Evolutionary conservation across 139 green algal species (phyloP), one percentile per base, ranked within the genome.

Genomic region (Closterium sp.): DNA sequence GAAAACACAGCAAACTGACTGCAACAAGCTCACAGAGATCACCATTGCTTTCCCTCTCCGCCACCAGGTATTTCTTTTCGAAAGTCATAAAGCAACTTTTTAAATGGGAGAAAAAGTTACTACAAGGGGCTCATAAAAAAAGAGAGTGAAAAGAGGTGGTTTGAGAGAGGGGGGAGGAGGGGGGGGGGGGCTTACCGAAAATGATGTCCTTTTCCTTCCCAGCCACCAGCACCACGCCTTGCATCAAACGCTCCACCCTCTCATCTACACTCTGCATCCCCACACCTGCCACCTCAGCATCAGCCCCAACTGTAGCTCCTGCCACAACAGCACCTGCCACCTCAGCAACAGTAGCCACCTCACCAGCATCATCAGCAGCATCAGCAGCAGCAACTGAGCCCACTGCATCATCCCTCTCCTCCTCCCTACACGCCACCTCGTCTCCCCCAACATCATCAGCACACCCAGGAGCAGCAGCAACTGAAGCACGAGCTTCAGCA

Each of bases 141-240:
- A n/a, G n/a, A n/a, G n/a, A n/a, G n/a, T n/a, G n/a, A n/a, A n/a
- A n/a, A n/a, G n/a, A n/a, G n/a, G n/a, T n/a, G n/a, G n/a, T n/a
- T n/a, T n/a, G n/a, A n/a, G n/a, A n/a, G n/a, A n/a, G n/a, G n/a
- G n/a, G n/a, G n/a, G n/a, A n/a, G n/a, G n/a, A n/a, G n/a, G n/a
- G n/a, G n/a, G n/a, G n/a, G n/a, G n/a, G n/a, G n/a, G 5, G 45
- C 89, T 92, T 70, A 92, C 90, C 90, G 27, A 50, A n/a, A 10
- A 92, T 85, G 70, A 91, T 85, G 50, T 92, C 90, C 17, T 92
- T 92, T 73, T 92, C 90, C 24, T 92, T 90, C n/a, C 90, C 90
- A n/a, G 42, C 30, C 32, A 90, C 86, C 7, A 90, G 86, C 22
- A 38, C 28, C 27, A 92, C 90, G 38, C 90, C 90, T 28, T 24